A percentile compares a stretch with the other conserved stretches of the same genome.
Evolutionary conservation across 768 basidiomycete species (phyloP).

Genomic region (Naganishia randhawae): DNA sequence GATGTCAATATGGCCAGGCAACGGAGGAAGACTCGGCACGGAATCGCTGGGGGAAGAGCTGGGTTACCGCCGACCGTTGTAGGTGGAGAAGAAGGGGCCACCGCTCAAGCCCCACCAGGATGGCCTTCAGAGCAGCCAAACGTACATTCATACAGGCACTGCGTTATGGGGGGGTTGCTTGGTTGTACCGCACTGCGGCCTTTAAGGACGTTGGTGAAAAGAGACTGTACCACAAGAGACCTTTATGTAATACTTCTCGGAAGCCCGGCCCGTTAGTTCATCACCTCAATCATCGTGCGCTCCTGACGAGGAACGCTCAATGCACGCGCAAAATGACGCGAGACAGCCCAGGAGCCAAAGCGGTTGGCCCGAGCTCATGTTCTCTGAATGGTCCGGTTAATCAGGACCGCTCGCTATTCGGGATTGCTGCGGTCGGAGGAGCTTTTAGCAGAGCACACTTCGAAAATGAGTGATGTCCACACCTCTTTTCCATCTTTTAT

Average conservation of each 20-base stretch:
- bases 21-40: neutral
- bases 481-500: neutral
- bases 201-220: too few species aligned
- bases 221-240: too few species aligned
- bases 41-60: too few species aligned
- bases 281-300: too few species aligned
- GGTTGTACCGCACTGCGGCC: too few species aligned
- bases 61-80: neutral
- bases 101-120: neutral
- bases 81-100: neutral
- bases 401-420: too few species aligned
- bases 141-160: too few species aligned
- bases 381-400: too few species aligned
- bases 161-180: too few species aligned
- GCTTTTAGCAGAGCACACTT: neutral
- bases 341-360: conserved; percentile 11
- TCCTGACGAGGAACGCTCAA: neutral
- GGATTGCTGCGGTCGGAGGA: neutral
- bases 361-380: neutral
- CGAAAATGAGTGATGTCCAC: neutral
- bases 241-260: neutral
- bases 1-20: neutral
- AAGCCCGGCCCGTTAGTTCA: neutral
- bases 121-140: neutral
- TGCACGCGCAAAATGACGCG: neutral